Percentiles rank a stretch among this genome's conserved stretches.
phyloP scores from a whole-genome alignment of 345 rosid genomes.

The Bretschneidera sinensis region DNA sequence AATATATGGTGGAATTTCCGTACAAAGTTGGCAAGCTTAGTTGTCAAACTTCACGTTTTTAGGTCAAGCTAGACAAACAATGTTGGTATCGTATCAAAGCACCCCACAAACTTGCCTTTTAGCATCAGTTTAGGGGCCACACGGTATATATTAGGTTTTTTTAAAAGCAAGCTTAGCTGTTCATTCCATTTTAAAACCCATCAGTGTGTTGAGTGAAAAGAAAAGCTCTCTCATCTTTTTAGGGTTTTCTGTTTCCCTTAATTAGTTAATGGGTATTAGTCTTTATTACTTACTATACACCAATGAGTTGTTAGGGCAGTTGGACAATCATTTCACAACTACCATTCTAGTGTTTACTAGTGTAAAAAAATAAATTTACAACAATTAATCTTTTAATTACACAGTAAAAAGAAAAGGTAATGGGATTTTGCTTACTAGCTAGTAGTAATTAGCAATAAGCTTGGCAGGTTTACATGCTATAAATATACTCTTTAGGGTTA shows the following conservation, averaged over 20 bases:
- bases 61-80: constrained; percentile 36
- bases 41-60: constrained; percentile 25
- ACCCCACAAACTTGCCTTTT: constrained; percentile 25
- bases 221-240: constrained; percentile 32
- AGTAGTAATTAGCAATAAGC: background rate
- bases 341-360: constrained; percentile 23
- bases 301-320: constrained; percentile 34
- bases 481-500: constrained; percentile 50
- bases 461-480: constrained; percentile 25
- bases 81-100: constrained; percentile 29
- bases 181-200: constrained; percentile 47
- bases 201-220: constrained; percentile 29
- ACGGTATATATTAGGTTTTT: constrained; percentile 11
- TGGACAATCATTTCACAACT: constrained; percentile 35
- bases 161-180: constrained; percentile 37
- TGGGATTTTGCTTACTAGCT: background rate
- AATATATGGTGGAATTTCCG: background rate
- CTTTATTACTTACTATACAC: constrained; percentile 6
- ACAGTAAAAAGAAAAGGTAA: background rate
- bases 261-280: background rate
- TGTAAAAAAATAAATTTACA: background rate
- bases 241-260: constrained; percentile 18
- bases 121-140: constrained; percentile 25
- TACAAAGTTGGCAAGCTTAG: constrained; percentile 26
- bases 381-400: background rate